Percentiles rank a stretch among this genome's conserved stretches.
Evolutionary conservation across 805 yeast genomes (phyloP).

Genomic region (Wickerhamomyces queroliae): DNA sequence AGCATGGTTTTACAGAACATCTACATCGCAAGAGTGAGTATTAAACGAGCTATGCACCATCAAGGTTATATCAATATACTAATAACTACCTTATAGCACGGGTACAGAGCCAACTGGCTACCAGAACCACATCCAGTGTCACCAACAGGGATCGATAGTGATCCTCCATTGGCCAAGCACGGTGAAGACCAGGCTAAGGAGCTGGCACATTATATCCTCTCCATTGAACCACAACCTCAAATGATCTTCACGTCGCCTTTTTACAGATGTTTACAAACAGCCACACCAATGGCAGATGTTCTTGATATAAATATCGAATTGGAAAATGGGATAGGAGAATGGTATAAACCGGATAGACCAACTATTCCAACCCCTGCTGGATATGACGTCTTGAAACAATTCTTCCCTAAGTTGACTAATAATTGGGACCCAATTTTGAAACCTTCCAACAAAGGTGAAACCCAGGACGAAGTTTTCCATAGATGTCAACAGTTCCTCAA

Average conservation of each 20-base stretch:
- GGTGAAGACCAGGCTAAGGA: constrained; percentile 87
- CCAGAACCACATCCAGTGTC: constrained; percentile 65
- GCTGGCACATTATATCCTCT: constrained; percentile 54
- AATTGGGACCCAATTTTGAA: constrained; percentile 50
- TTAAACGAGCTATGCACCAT: neutral
- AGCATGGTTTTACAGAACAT: constrained; percentile 55
- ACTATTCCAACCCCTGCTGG: constrained; percentile 68
- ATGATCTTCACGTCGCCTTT: constrained; percentile 78
- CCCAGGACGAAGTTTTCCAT: constrained; percentile 58
- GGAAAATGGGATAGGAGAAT: constrained; percentile 88
- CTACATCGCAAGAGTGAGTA: constrained; percentile 52
- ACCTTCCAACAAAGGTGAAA: constrained; percentile 71
- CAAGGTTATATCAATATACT: neutral
- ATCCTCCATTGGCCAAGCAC: constrained; percentile 81
- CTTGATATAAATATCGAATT: constrained; percentile 54
- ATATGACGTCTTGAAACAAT: constrained; percentile 37
- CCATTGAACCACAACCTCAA: constrained; percentile 55
- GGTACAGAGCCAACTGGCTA: constrained; percentile 85
- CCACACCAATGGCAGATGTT: constrained; percentile 57
- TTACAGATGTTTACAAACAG: constrained; percentile 83
- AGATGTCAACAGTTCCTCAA: constrained; percentile 55
- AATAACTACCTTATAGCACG: constrained; percentile 46
- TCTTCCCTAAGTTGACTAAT: constrained; percentile 45
- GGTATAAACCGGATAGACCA: constrained; percentile 72
- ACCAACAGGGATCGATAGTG: constrained; percentile 89